A percentile compares a stretch with the other conserved stretches of the same genome.
Evolutionary conservation across 2,329 filamentous ascomycete genomes (phyloP).

Genomic region (Fusarium bulbicola): DNA sequence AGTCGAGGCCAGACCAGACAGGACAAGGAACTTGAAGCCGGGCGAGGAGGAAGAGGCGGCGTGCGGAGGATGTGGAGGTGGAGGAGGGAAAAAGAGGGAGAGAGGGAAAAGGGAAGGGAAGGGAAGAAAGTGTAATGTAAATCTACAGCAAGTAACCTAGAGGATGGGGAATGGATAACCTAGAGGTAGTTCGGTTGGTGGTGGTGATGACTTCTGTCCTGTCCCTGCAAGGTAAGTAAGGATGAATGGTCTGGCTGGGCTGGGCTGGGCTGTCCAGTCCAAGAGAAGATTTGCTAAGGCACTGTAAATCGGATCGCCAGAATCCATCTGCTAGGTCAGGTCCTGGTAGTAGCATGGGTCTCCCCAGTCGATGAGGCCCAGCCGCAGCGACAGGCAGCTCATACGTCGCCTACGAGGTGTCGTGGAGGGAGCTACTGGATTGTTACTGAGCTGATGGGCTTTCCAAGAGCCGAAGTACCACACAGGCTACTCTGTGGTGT

Average conservation of each 20-base stretch:
- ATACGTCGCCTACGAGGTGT: background rate
- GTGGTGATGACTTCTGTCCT: constrained; percentile 45
- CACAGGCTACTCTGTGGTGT: constrained; percentile 24
- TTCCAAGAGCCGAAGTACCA: constrained; percentile 32
- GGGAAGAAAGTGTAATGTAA: constrained; percentile 2
- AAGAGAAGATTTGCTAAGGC: constrained; percentile 46
- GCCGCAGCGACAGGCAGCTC: constrained; percentile 12
- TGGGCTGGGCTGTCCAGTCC: background rate
- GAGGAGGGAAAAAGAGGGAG: constrained; percentile 26
- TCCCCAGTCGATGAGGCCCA: constrained; percentile 40
- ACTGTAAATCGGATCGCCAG: constrained; percentile 10
- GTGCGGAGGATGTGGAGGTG: constrained; percentile 20
- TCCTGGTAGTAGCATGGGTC: constrained; percentile 29
- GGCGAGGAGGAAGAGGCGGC: constrained; percentile 34
- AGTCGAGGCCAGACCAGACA: constrained; percentile 28
- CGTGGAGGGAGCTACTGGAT: background rate
- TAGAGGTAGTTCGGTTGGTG: constrained; percentile 34
- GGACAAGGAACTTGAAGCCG: constrained; percentile 28
- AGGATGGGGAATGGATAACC: constrained; percentile 25
- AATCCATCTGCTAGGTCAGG: background rate
- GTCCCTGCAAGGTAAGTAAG: background rate
- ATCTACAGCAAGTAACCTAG: constrained; percentile 9
- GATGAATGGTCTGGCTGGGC: constrained; percentile 1
- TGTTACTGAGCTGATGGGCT: constrained; percentile 34
- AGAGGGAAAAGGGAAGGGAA: constrained; percentile 3